Base-by-base conservation (phyloP, 1,139 yeast species). In the Debaryomyces sp. region DNA sequence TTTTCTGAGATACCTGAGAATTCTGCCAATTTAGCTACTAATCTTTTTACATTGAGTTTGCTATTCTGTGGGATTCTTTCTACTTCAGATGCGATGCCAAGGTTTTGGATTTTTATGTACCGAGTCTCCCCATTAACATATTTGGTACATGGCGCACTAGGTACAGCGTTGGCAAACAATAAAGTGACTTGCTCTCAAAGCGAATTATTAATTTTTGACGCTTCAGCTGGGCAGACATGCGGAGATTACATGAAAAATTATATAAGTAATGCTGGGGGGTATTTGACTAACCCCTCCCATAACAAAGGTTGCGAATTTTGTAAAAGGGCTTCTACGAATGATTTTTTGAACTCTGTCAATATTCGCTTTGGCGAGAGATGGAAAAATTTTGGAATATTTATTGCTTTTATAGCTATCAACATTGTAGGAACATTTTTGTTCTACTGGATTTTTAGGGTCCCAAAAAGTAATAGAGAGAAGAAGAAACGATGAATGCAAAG, bases 371-470 rank as follows among this genome's bases (percentile, higher is more conserved):
- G 48, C 30, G 52, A 54, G 27, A 62, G 68, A 54, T 61, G 89
- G 85, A 79, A 89, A 71, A 78, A 85, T 62, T 71, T 77, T 55
- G 91, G 90, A 58, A 75, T 84, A 46, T 77, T 79, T 54, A 63
- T 62, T 46, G 56, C 60, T 3, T 64, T 59, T 60, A 79, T 81
- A 47, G 60, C 64, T 38, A 70, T 85, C 63, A 82, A 85, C 62
- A 64, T 77, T 43, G 46, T 60, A 27, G 53, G 56, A 15, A 59
- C 70, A 12, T 58, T 83, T 23, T 64, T 76, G 60, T 67, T 86
- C 46, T 87, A 86, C 68, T 87, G 86, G 82, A 63, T 85, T 41
- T 78, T 80, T 10, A 81, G 95, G 70, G 92, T 87, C 50, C 94
- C 94, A 50, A 70, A 66, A 52, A 56, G 58, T 15, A 45, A 43